Evolutionary conservation across 2,329 filamentous ascomycete species (phyloP).

Genomic region (Incumbomyces delicatus): DNA sequence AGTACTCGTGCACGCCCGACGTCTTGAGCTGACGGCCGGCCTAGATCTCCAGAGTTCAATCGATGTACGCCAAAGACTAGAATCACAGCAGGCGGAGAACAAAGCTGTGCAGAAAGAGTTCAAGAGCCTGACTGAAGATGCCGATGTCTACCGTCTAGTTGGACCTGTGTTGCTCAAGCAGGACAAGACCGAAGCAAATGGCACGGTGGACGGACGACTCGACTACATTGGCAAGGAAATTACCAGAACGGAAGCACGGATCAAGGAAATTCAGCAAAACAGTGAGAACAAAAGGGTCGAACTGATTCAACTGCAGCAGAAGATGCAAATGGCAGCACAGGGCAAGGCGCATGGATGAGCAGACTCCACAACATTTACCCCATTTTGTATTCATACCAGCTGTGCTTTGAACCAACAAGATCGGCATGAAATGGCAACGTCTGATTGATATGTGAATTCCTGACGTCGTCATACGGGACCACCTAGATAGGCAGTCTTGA

Average conservation of each 20-base stretch:
- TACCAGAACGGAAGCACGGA: constrained; percentile 57
- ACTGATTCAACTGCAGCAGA: constrained; percentile 32
- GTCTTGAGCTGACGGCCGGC: neutral
- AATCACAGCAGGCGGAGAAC: constrained; percentile 89
- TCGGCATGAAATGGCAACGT: no score
- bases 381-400: no score
- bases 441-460: no score
- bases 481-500: no score
- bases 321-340: constrained; percentile 18
- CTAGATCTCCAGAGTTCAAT: constrained; percentile 71
- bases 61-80: constrained; percentile 76
- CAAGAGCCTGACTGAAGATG: constrained; percentile 62
- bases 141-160: constrained; percentile 91
- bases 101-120: constrained; percentile 76
- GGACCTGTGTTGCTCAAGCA: constrained; percentile 92
- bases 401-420: no score
- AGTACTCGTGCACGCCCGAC: constrained; percentile 10
- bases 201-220: constrained; percentile 79
- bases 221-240: constrained; percentile 93
- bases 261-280: constrained; percentile 53
- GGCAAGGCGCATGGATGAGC: constrained; percentile 9
- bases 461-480: no score
- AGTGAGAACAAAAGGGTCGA: constrained; percentile 57
- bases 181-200: constrained; percentile 78
- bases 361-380: neutral